A percentile compares a stretch with the other conserved stretches of the same genome.
Evolutionary conservation across 768 basidiomycete species (phyloP).

Genomic region (Fomitopsis pulvina): DNA sequence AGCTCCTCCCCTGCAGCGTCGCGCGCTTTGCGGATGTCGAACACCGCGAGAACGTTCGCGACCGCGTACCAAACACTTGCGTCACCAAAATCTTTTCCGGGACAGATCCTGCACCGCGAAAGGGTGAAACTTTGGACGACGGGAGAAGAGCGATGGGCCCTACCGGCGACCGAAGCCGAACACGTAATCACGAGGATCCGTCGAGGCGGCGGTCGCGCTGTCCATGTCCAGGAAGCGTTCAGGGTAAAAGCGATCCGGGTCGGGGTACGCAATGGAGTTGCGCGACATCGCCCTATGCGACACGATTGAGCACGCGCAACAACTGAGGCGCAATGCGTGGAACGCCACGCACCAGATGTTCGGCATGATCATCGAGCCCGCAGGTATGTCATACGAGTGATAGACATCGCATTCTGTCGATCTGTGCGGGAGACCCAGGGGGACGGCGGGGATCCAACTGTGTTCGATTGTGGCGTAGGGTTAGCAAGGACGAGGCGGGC

Average conservation of each 20-base stretch:
- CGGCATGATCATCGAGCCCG: constrained; percentile 5
- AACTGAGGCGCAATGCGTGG: no score
- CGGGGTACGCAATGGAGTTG: constrained; percentile 25
- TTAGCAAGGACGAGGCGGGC: not conserved
- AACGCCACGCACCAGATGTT: constrained; percentile 13
- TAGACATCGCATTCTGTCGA: constrained; percentile 14
- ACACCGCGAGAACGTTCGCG: constrained; percentile 36
- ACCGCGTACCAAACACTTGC: constrained; percentile 25
- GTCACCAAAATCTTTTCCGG: not conserved
- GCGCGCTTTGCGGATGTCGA: constrained; percentile 35
- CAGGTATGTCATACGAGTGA: constrained; percentile 6
- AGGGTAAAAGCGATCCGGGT: constrained; percentile 29
- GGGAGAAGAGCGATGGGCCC: no score
- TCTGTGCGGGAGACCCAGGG: constrained; percentile 7
- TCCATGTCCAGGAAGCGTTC: constrained; percentile 25
- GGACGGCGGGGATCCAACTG: constrained; percentile 1
- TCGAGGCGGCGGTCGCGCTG: constrained; percentile 11
- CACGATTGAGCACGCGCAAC: no score
- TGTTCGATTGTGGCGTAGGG: not conserved
- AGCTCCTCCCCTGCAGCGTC: constrained; percentile 35
- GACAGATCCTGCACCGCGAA: constrained; percentile 3
- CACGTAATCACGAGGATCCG: constrained; percentile 7
- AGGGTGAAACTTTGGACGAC: no score
- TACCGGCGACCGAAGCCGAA: constrained; percentile 31
- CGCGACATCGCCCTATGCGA: no score